These are phyloP conservation scores for Pseudomicrostroma phylloplanum DNA, from an alignment of 1,284 basidiomycete genomes.

Conservation along the genomic window DNA sequence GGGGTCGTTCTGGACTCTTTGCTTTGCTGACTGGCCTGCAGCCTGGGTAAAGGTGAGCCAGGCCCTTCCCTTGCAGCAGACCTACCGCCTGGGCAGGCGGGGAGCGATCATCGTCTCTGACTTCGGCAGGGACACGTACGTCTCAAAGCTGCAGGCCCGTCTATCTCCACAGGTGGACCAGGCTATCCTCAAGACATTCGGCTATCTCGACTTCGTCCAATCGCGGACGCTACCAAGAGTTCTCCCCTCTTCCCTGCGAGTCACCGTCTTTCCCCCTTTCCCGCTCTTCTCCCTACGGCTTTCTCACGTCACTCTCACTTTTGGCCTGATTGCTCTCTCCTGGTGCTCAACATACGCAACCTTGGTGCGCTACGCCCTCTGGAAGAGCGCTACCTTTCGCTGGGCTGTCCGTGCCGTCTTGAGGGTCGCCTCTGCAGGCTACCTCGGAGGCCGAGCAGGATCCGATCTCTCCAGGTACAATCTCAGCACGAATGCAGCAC, in stretches of 20 bases:
- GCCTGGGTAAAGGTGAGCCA: neutral
- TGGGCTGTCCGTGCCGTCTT: constrained; percentile 24
- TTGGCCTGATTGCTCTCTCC: constrained; percentile 40
- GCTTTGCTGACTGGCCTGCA: constrained; percentile 3
- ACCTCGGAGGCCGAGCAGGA: neutral
- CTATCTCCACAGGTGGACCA: neutral
- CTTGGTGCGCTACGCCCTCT: constrained; percentile 41
- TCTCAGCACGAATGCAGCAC: neutral
- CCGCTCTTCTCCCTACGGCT: constrained; percentile 41
- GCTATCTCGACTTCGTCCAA: neutral
- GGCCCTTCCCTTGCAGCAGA: neutral
- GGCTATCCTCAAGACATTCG: neutral
- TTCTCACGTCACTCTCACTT: constrained; percentile 35
- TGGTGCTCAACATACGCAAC: constrained; percentile 49
- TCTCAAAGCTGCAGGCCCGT: neutral
- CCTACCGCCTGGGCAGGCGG: neutral
- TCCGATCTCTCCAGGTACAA: neutral
- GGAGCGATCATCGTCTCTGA: neutral
- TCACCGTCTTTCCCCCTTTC: constrained; percentile 37
- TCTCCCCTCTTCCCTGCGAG: neutral
- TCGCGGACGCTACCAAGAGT: neutral
- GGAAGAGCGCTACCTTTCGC: constrained; percentile 44
- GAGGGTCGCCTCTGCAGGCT: constrained; percentile 11
- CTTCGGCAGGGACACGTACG: neutral
- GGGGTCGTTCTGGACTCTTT: neutral